phyloP scores from a whole-genome alignment of 2,329 filamentous ascomycete genomes.

The Penicillium thymicola region DNA sequence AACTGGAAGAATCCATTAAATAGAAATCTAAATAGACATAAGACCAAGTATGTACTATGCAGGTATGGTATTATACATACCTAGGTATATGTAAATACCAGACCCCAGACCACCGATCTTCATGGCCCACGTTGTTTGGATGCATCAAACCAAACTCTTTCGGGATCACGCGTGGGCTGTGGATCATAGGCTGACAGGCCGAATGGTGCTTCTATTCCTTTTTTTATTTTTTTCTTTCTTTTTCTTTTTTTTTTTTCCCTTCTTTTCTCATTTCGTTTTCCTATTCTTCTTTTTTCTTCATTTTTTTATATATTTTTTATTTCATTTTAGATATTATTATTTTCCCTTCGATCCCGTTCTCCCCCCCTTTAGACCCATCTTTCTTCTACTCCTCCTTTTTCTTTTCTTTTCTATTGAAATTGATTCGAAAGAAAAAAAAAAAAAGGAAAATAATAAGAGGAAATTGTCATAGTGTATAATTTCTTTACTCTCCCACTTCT shows the following conservation, averaged over 20 bases:
- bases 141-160: constrained; percentile 38
- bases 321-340: neutral
- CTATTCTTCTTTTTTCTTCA: neutral
- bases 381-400: constrained; percentile 7
- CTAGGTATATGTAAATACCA: constrained; percentile 16
- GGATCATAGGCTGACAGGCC: constrained; percentile 38
- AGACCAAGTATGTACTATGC: neutral
- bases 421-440: constrained; percentile 3
- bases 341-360: constrained; percentile 3
- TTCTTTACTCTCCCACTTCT: constrained; percentile 3
- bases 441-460: neutral
- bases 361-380: neutral
- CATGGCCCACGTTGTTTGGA: constrained; percentile 39
- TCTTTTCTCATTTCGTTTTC: constrained; percentile 7
- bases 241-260: neutral
- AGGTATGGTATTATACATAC: neutral
- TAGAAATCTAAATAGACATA: neutral
- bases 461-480: constrained; percentile 16
- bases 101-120: constrained; percentile 23
- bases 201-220: constrained; percentile 24
- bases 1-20: neutral
- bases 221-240: constrained; percentile 3
- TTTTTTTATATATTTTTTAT: too few relatives aligned
- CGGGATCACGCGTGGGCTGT: constrained; percentile 36
- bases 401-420: constrained; percentile 10